Evolutionary conservation across 768 basidiomycete genomes (phyloP), one percentile per base, ranked within the genome.

Genomic region (Wakefieldia striispora): DNA sequence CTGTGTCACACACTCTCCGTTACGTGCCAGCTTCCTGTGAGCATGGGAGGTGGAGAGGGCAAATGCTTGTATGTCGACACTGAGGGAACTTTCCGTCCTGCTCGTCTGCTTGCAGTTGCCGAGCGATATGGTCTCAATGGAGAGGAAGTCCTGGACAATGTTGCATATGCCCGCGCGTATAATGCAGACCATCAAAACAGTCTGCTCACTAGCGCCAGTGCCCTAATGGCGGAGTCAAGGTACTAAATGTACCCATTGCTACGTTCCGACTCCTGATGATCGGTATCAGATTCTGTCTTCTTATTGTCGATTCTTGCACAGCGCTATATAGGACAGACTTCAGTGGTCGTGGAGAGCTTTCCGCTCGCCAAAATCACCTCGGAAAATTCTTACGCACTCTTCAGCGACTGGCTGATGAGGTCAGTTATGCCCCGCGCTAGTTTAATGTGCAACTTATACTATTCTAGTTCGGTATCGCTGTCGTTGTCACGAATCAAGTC

Each of bases 141-240:
- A 40, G 95, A 99, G 68, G 95, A 97, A 68, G 97, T 98, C 0
- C 74, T 98, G 55, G 97, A 99, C 68, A 99, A 99, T 60, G 89
- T 99, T 29, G 97, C 97, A 21, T 98, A 98, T 72, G 97, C 97
- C 2, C 78, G 97, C 58, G 97, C 97, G 59, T 98, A 97, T 70
- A 99, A 99, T 61, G 95, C 95, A 34, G 97, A 98, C 65, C 97
- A 98, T 70, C 97, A 99, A 64, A 82, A 90, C 47, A 81, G 89
- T 45, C 76, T 99, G 47, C 74, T 99, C 51, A 85, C 92, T 0
- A 88, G 83, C 57, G 97, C 97, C 2, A 92, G 92, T 64, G 97
- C 95, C n/a, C 80, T 99, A 61, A 98, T 99, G 97, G 91, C 94
- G 6, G 97, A 99, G 68, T 97, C 95, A 36, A 84, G 97, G 95